Conservation (phyloP, 805 yeast genomes). For the Limtongia smithiae region DNA sequence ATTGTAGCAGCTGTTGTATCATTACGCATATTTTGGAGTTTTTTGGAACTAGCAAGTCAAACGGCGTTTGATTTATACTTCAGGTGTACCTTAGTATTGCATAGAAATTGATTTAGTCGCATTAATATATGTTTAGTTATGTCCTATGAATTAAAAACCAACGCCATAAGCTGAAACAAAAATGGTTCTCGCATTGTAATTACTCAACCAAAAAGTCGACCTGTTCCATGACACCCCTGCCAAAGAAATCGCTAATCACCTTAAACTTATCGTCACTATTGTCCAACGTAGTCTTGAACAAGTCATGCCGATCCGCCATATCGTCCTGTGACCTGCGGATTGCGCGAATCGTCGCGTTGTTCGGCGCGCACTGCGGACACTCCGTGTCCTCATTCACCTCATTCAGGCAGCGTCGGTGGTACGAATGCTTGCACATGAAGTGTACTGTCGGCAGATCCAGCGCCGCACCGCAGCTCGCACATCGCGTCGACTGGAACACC, state of each 20-base stretch:
- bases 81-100: no score
- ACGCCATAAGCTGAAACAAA: no score
- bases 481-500: conserved; percentile 58
- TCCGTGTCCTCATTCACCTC: conserved; percentile 33
- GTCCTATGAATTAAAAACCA: no score
- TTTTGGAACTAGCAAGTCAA: no score
- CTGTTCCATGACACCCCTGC: conserved; percentile 77
- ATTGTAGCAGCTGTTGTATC: no score
- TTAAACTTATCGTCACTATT: conserved; percentile 60
- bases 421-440: conserved; percentile 82
- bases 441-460: conserved; percentile 78
- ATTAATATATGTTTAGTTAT: no score
- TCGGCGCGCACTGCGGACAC: conserved; percentile 78
- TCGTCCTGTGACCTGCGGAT: conserved; percentile 58
- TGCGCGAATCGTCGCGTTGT: conserved; percentile 61
- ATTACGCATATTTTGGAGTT: no score
- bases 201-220: conserved; percentile 20
- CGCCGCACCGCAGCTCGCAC: conserved; percentile 60
- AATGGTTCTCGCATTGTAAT: background rate
- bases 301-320: conserved; percentile 57
- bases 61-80: no score
- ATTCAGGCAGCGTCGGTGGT: conserved; percentile 72
- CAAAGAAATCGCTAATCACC: conserved; percentile 74
- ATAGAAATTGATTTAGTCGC: no score
- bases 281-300: conserved; percentile 56